phyloP scores from a whole-genome alignment of 352 stramenopile species.

The Thalassiosira mediterranea region DNA sequence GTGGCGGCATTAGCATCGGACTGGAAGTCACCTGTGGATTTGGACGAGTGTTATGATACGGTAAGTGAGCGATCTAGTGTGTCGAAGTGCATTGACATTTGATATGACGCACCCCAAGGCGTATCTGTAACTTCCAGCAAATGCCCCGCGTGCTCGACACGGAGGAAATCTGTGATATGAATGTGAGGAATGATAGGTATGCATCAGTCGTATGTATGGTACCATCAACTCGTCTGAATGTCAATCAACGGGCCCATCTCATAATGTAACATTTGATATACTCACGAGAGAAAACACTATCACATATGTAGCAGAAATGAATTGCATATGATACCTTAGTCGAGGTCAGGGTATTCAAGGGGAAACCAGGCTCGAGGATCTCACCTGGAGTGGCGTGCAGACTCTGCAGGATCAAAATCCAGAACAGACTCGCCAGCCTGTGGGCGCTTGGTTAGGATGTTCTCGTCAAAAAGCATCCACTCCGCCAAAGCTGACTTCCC shows the following conservation, averaged over 20 bases:
- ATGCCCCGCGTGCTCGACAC: slow-evolving; percentile 8
- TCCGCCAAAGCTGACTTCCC: slow-evolving; percentile 31
- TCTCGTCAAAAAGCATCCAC: slow-evolving; percentile 43
- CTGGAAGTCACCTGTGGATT: slow-evolving; percentile 27
- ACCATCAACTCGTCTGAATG: no score
- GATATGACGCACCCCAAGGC: slow-evolving; percentile 15
- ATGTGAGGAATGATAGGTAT: no score
- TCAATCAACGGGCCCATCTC: no score
- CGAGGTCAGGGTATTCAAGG: no score
- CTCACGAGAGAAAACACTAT: slow-evolving; percentile 43
- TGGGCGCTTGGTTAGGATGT: slow-evolving; percentile 32
- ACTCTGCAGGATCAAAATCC: slow-evolving; percentile 40
- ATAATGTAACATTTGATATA: no score
- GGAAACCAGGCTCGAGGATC: no score
- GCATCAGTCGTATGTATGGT: no score
- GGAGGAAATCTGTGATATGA: slow-evolving; percentile 13
- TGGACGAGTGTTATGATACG: background rate
- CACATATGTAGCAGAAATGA: no score
- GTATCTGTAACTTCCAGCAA: slow-evolving; percentile 36
- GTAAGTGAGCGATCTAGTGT: background rate
- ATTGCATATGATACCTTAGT: no score
- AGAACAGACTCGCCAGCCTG: slow-evolving; percentile 26
- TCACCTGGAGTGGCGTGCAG: slow-evolving; percentile 26
- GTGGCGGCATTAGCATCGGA: slow-evolving; percentile 32
- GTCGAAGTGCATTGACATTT: background rate